Conservation (phyloP, 768 basidiomycete species). For the Serendipita vermifera region DNA sequence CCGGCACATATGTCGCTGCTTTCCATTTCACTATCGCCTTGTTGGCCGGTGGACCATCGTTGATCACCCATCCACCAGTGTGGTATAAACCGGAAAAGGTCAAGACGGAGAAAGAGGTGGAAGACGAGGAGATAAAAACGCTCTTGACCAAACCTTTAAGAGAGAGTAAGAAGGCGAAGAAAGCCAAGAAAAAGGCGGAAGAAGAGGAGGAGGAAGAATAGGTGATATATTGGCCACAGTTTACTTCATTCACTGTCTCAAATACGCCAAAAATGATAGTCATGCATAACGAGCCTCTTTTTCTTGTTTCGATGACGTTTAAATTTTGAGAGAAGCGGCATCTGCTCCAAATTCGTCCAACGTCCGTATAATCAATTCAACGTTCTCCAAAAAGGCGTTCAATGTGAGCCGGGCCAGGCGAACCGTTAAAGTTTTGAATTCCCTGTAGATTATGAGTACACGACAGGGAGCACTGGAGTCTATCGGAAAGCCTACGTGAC, state of each 20-base stretch:
- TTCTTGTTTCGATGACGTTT: conserved; percentile 13
- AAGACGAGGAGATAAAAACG: conserved; percentile 75
- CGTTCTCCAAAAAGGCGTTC: conserved; percentile 81
- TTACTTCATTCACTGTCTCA: no score
- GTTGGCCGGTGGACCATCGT: conserved; percentile 71
- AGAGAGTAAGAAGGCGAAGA: conserved; percentile 86
- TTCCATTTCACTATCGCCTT: conserved; percentile 98
- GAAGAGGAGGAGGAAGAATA: conserved; percentile 28
- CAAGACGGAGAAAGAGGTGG: conserved; percentile 77
- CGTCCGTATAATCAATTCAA: conserved; percentile 74
- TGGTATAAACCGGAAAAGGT: conserved; percentile 93
- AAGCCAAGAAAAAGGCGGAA: conserved; percentile 57
- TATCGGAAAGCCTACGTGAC: conserved; percentile 47
- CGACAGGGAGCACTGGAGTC: not conserved
- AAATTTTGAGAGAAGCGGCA: conserved; percentile 26
- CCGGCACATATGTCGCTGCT: conserved; percentile 76
- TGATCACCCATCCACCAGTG: conserved; percentile 75
- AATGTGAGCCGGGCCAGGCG: conserved; percentile 72
- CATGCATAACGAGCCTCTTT: conserved; percentile 11
- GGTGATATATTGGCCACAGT: no score
- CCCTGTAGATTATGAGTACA: conserved; percentile 39
- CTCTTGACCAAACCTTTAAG: conserved; percentile 67
- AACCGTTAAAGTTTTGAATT: conserved; percentile 64
- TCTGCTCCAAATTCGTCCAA: conserved; percentile 67
- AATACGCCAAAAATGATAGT: conserved; percentile 16